phyloP scores from a whole-genome alignment of 2,329 filamentous ascomycete genomes.

The Colletotrichum sansevieriae region DNA sequence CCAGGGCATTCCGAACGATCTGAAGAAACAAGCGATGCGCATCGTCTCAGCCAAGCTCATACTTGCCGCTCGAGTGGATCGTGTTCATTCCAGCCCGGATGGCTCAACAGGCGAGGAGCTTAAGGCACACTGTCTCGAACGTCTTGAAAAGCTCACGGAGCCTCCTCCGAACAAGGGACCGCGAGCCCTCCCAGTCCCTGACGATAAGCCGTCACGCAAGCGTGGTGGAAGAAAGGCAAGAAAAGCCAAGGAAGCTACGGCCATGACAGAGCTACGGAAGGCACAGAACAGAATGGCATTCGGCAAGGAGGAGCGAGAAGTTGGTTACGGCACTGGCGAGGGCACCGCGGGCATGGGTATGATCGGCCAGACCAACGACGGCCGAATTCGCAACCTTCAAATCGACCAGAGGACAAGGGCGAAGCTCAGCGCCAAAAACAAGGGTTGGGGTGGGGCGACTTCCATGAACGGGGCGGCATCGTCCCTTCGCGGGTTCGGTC shows the following conservation, averaged over 20 bases:
- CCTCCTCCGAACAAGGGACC: conserved; percentile 90
- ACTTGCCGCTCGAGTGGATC: conserved; percentile 91
- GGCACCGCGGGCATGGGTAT: conserved; percentile 91
- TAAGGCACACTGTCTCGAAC: conserved; percentile 84
- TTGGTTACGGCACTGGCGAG: conserved; percentile 90
- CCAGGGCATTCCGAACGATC: conserved; percentile 81
- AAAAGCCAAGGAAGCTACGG: conserved; percentile 95
- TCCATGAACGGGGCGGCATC: conserved; percentile 78
- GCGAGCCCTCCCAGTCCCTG: conserved; percentile 88
- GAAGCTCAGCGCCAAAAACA: conserved; percentile 94
- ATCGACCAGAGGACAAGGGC: conserved; percentile 94
- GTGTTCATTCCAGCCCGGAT: conserved; percentile 83
- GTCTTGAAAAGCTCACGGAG: conserved; percentile 92
- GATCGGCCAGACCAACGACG: conserved; percentile 90
- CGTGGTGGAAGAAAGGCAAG: conserved; percentile 89
- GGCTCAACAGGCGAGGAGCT: conserved; percentile 87
- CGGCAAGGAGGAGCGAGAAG: conserved; percentile 93
- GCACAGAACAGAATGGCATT: conserved; percentile 97
- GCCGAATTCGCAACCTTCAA: conserved; percentile 88
- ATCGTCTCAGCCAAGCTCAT: conserved; percentile 95
- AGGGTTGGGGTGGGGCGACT: conserved; percentile 88
- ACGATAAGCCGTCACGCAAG: conserved; percentile 95
- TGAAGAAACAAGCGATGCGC: conserved; percentile 94
- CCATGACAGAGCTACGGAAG: conserved; percentile 96
- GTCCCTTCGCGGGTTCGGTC: conserved; percentile 83